Evolutionary conservation across 805 yeast species (phyloP), one percentile per base, ranked within the genome.

Genomic region (Huiozyma naganishii): DNA sequence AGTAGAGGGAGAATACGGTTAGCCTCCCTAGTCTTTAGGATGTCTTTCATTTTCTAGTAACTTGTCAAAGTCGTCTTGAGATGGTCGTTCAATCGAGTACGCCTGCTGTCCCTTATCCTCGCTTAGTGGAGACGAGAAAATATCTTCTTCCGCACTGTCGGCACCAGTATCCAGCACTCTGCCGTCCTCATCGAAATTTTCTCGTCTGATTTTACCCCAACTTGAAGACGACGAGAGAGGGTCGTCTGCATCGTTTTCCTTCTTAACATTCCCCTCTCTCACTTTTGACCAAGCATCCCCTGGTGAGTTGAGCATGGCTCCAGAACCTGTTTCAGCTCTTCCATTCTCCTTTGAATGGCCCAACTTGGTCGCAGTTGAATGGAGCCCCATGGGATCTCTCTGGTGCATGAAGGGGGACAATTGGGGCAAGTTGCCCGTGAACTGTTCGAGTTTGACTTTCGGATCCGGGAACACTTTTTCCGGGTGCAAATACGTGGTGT

Each of bases 391-490:
- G 0, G 68, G 68, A 44, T 66, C 70, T 41, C 67, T 65, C 29
- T 65, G 65, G 29, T 65, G 55, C 37, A 64, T 52, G n/a, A 64
- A 46, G 1, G 53, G 46, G 8, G 56, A 47, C 29, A 39, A 1
- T n/a, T 30, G 29, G 7, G 12, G 7, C 38, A 44, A 49, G 2
- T 48, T 45, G 41, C 55, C 55, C 36, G 50, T 44, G 44, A 59
- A 32, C 37, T 55, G 64, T 9, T 64, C 58, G 32, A 68, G 57
- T 49, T 61, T 51, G 0, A 54, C 52, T 52, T 70, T 62, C 6
- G 88, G 88, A 52, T 80, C 81, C 43, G 72, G 73, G 50, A 80
- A 60, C 34, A 73, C 65, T 40, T 68, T 67, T 17, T 67, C 68
- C 0, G 80, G 77, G 50, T 80, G 73, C 12, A 67, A 66, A 34